A percentile compares a stretch with the other conserved stretches of the same genome.
phyloP scores from a whole-genome alignment of 306 rosid species.

The Crataegus laevigata region DNA sequence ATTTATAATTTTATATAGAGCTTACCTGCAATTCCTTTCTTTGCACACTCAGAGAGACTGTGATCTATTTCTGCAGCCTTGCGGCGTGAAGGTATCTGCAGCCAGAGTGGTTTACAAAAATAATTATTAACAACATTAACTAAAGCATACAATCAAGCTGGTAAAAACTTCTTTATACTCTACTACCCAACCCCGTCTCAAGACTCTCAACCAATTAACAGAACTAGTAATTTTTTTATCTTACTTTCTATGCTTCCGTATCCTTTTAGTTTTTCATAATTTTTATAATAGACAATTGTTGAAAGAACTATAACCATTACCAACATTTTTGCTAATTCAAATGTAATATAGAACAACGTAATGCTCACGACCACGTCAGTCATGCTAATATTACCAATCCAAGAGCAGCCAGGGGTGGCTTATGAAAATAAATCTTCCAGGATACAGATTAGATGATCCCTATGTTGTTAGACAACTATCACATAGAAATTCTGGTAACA shows the following conservation, averaged over 20 bases:
- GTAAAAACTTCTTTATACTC: not conserved
- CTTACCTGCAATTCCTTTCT: constrained; percentile 85
- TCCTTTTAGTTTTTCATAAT: not conserved
- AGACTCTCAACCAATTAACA: not conserved
- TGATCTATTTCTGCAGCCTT: constrained; percentile 40
- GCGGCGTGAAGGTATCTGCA: constrained; percentile 54
- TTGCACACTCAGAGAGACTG: constrained; percentile 88
- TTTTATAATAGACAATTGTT: not conserved
- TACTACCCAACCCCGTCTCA: not conserved
- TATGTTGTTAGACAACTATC: not conserved
- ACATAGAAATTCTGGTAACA: not conserved
- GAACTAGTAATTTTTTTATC: not conserved
- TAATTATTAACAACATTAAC: constrained; percentile 16
- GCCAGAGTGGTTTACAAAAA: constrained; percentile 13
- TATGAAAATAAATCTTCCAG: not conserved
- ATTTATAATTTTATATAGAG: not conserved
- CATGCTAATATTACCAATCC: not conserved
- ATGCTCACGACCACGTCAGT: not conserved
- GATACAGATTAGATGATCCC: not conserved
- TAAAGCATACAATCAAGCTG: not conserved
- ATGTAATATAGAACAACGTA: not conserved
- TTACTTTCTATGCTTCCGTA: not conserved
- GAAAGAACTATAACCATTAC: not conserved
- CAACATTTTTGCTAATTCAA: not conserved
- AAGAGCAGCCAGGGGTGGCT: not conserved